Conservation (phyloP, 2,329 filamentous ascomycete genomes). For the Sordariomycetes sp. region DNA sequence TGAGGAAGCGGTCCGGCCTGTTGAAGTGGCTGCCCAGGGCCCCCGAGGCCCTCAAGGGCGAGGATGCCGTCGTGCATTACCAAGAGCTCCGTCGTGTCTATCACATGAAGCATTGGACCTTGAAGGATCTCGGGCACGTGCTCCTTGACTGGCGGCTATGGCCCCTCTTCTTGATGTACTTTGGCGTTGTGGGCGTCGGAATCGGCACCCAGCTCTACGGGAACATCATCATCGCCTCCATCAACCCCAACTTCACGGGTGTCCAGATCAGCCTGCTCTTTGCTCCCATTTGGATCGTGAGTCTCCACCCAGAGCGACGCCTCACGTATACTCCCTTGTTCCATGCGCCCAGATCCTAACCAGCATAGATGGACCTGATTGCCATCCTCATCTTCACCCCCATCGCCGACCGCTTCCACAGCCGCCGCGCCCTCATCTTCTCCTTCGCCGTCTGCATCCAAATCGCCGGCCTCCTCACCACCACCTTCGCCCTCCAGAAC, state of each 20-base stretch:
- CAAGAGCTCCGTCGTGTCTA: constrained; percentile 72
- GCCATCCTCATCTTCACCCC: constrained; percentile 79
- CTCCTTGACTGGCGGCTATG: constrained; percentile 79
- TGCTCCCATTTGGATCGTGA: constrained; percentile 82
- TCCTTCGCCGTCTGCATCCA: constrained; percentile 62
- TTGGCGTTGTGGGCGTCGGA: constrained; percentile 84
- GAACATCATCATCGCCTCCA: constrained; percentile 71
- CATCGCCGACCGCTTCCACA: constrained; percentile 76
- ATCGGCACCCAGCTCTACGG: constrained; percentile 84
- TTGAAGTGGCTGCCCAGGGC: constrained; percentile 54
- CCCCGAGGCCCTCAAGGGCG: constrained; percentile 58
- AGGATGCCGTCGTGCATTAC: constrained; percentile 74
- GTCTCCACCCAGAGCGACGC: constrained; percentile 12
- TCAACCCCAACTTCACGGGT: constrained; percentile 58
- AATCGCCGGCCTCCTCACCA: constrained; percentile 67
- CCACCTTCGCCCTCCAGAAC: constrained; percentile 57
- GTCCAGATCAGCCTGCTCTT: constrained; percentile 72
- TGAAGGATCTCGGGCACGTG: constrained; percentile 56
- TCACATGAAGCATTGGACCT: constrained; percentile 57
- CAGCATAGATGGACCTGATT: constrained; percentile 62
- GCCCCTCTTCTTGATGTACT: constrained; percentile 84
- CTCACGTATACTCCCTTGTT: not conserved
- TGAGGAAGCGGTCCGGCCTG: constrained; percentile 32
- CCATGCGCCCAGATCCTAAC: constrained; percentile 7
- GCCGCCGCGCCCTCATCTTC: constrained; percentile 69